Conservation (phyloP, 768 basidiomycete species). For the Mrakia gelida region DNA sequence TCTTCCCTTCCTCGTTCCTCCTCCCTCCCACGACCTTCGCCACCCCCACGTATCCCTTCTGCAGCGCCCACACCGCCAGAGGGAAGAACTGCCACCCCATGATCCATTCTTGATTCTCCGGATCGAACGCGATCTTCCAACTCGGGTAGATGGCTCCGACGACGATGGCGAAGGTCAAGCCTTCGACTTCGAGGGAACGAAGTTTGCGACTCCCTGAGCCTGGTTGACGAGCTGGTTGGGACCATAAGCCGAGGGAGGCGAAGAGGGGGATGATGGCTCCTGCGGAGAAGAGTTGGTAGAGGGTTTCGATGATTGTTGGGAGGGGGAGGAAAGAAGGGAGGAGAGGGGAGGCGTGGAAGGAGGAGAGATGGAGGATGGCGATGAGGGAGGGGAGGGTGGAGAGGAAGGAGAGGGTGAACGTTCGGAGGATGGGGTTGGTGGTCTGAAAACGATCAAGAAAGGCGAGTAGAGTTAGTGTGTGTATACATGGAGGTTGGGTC, state of each 20-base stretch:
- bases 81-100: conserved; percentile 13
- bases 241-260: not conserved
- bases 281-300: not conserved
- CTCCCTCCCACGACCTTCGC: not conserved
- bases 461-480: not conserved
- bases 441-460: not conserved
- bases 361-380: not conserved
- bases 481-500: too few relatives aligned
- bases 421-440: not conserved
- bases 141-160: not conserved
- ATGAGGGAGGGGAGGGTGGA: not conserved
- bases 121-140: not conserved
- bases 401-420: conserved; percentile 2
- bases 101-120: not conserved
- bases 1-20: not conserved
- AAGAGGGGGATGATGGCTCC: not conserved
- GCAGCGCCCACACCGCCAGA: not conserved
- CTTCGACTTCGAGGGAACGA: not conserved
- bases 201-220: not conserved
- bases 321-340: too few relatives aligned
- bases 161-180: not conserved
- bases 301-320: too few relatives aligned
- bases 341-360: not conserved
- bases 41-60: not conserved
- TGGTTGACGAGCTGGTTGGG: not conserved